Conservation (phyloP, 116 monocot species). For the Phalaenopsis hybrid region DNA sequence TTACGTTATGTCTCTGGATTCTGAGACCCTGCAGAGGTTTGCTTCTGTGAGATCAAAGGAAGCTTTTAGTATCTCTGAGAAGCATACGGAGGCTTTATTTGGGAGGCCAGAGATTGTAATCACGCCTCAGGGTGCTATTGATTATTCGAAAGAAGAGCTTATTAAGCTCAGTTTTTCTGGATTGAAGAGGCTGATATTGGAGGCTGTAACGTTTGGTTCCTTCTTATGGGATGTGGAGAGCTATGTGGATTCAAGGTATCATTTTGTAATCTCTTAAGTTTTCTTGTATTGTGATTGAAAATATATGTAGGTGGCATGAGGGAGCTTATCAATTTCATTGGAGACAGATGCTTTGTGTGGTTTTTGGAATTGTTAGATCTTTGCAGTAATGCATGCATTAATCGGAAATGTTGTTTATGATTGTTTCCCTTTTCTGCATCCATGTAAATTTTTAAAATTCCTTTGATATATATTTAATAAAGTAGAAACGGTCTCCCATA, state of each 20-base stretch:
- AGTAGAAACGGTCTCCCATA: too few species aligned
- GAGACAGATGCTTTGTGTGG: background rate
- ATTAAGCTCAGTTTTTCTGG: conserved; percentile 20
- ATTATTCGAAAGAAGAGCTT: conserved; percentile 19
- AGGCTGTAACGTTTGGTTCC: conserved; percentile 46
- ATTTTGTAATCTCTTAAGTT: conserved; percentile 15
- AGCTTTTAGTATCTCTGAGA: conserved; percentile 2
- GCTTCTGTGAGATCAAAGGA: conserved; percentile 15
- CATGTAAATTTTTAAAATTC: too few species aligned
- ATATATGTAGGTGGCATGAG: background rate
- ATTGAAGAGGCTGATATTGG: conserved; percentile 29
- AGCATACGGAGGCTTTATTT: conserved; percentile 21
- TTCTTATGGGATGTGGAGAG: conserved; percentile 46
- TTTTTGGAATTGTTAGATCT: background rate
- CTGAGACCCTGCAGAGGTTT: conserved; percentile 11
- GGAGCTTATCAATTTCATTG: background rate
- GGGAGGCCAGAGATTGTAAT: conserved; percentile 19
- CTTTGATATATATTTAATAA: too few species aligned
- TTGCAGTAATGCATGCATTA: too few species aligned
- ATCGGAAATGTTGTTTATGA: too few species aligned
- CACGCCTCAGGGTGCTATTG: conserved; percentile 14
- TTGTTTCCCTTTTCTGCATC: too few species aligned
- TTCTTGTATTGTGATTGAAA: background rate
- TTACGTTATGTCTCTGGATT: conserved; percentile 15
- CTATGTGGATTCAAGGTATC: conserved; percentile 30